Percentiles rank a stretch among this genome's conserved stretches.
phyloP scores from a whole-genome alignment of 768 basidiomycete genomes.

The Auricularia sp. region DNA sequence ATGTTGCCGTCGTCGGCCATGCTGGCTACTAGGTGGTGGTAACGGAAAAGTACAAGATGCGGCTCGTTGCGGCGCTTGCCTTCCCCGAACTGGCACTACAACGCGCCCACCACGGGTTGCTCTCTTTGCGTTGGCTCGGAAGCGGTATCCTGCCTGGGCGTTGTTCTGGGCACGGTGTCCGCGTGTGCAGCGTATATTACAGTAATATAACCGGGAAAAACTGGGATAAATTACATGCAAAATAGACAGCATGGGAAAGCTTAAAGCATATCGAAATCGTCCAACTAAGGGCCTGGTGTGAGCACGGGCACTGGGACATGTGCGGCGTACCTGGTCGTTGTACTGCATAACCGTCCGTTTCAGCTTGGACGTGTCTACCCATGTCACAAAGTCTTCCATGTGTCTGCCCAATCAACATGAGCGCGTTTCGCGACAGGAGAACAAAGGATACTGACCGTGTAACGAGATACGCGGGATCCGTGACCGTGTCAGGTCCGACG shows the following conservation, averaged over 20 bases:
- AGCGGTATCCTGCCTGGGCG: no score
- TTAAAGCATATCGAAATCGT: slow-evolving; percentile 86
- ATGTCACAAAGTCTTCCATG: slow-evolving; percentile 99
- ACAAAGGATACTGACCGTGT: slow-evolving; percentile 46
- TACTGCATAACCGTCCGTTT: slow-evolving; percentile 93
- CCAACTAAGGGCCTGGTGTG: slow-evolving; percentile 45
- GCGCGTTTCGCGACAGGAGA: slow-evolving; percentile 4
- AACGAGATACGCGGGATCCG: slow-evolving; percentile 92
- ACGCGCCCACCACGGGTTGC: no score
- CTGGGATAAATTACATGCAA: neutral
- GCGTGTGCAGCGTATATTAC: no score
- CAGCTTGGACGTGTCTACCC: slow-evolving; percentile 96
- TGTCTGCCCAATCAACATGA: slow-evolving; percentile 39
- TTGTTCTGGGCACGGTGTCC: no score
- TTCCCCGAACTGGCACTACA: no score
- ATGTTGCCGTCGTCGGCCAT: slow-evolving; percentile 50
- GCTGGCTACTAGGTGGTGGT: neutral
- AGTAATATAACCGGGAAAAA: neutral
- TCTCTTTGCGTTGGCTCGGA: no score
- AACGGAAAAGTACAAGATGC: no score
- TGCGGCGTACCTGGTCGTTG: slow-evolving; percentile 77
- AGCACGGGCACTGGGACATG: neutral
- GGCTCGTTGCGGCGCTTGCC: no score
- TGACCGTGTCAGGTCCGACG: slow-evolving; percentile 91
- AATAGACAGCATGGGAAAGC: neutral